Percentiles rank a stretch among this genome's conserved stretches.
Evolutionary conservation across 176 grass and related monocot genomes (phyloP).

Genomic region (Musa itinerans): DNA sequence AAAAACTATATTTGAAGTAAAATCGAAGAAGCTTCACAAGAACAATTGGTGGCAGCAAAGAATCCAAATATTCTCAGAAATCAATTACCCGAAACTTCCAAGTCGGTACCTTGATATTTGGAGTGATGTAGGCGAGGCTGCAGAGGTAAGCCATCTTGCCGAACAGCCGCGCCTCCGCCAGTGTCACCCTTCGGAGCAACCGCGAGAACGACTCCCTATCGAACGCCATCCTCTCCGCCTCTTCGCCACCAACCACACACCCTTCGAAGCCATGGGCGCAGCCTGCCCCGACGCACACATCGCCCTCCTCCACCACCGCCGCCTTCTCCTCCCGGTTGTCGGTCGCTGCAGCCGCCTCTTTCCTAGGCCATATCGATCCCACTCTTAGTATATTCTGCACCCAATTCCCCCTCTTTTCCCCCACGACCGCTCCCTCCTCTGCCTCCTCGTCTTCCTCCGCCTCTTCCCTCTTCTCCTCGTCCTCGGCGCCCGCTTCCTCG

Average conservation of each 20-base stretch:
- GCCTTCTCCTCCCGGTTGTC: not conserved
- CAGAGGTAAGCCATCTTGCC: slow-evolving; percentile 76
- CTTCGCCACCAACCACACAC: slow-evolving; percentile 30
- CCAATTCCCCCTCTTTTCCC: slow-evolving; percentile 58
- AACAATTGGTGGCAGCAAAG: not conserved
- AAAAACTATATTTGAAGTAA: too few species aligned
- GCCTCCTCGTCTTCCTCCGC: slow-evolving; percentile 1
- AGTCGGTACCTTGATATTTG: slow-evolving; percentile 51
- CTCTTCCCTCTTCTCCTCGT: not conserved
- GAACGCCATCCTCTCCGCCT: slow-evolving; percentile 31
- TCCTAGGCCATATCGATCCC: slow-evolving; percentile 39
- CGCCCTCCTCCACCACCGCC: slow-evolving; percentile 30
- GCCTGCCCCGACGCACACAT: slow-evolving; percentile 7
- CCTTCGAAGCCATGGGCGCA: not conserved
- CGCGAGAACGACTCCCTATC: slow-evolving; percentile 64
- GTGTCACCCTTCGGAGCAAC: slow-evolving; percentile 55
- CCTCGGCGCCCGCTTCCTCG: not conserved
- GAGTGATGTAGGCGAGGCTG: slow-evolving; percentile 67
- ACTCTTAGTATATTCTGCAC: slow-evolving; percentile 84
- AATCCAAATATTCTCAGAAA: not conserved
- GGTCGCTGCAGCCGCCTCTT: not conserved
- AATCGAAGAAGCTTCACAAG: too few species aligned
- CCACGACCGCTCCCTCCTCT: slow-evolving; percentile 9
- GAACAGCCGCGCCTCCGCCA: slow-evolving; percentile 41
- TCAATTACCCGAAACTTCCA: not conserved